Percentiles rank a stretch among this genome's conserved stretches.
These are phyloP conservation scores for Sinapis alba DNA, from an alignment of 441 rosid species.

Conservation along the genomic window DNA sequence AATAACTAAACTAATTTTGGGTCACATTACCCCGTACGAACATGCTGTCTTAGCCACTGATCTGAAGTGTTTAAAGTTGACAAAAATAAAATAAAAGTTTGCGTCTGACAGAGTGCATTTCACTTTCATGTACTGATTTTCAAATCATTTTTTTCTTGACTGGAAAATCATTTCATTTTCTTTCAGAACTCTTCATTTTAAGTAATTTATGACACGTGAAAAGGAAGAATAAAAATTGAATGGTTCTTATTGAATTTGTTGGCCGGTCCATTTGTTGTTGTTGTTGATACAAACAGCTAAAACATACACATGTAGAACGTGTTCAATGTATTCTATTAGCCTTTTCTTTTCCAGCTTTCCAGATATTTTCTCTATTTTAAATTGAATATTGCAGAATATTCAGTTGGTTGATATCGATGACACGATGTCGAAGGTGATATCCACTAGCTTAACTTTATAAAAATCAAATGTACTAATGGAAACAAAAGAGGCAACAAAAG, in stretches of 20 bases:
- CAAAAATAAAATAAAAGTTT: neutral
- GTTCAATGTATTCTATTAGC: neutral
- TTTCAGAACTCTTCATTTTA: constrained; percentile 4
- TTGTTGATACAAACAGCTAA: constrained; percentile 24
- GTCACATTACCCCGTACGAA: neutral
- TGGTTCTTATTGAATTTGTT: constrained; percentile 27
- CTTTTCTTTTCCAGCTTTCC: neutral
- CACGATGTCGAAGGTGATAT: constrained; percentile 7
- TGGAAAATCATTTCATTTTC: neutral
- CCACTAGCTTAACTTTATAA: constrained; percentile 23
- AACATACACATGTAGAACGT: constrained; percentile 31
- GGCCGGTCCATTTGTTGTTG: constrained; percentile 37
- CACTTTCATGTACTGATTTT: constrained; percentile 24
- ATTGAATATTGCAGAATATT: constrained; percentile 11
- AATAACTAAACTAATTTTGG: neutral
- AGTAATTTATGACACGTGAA: constrained; percentile 16
- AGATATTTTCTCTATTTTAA: neutral
- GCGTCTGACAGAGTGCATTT: neutral
- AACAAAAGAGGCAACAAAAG: neutral
- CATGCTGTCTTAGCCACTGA: neutral
- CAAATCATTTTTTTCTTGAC: constrained; percentile 8
- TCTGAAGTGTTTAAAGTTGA: neutral
- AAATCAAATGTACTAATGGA: constrained; percentile 55
- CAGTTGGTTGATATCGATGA: constrained; percentile 5
- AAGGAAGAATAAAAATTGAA: neutral